phyloP scores from a whole-genome alignment of 2,329 filamentous ascomycete species.

The Cryoendolithus antarcticus region DNA sequence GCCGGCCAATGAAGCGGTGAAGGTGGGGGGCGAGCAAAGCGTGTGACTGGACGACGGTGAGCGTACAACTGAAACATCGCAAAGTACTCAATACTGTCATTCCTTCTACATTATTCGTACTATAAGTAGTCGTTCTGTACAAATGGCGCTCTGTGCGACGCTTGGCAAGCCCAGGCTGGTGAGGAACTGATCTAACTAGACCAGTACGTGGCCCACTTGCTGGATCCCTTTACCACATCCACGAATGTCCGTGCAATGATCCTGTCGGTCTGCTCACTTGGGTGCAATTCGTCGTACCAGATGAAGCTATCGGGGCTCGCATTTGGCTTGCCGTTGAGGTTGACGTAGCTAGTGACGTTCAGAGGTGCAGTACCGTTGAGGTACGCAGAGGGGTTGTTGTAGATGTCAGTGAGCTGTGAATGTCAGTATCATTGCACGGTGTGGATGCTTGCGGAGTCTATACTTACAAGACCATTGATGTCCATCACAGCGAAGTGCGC shows the following conservation, averaged over 20 bases:
- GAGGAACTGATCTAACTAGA: conserved; percentile 6
- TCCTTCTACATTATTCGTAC: background rate
- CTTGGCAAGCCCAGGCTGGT: too few relatives aligned
- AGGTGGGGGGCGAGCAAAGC: background rate
- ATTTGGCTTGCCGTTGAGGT: conserved; percentile 28
- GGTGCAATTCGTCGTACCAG: conserved; percentile 67
- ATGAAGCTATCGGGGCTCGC: conserved; percentile 47
- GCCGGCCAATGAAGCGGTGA: background rate
- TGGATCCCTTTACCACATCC: conserved; percentile 39
- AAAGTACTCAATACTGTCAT: background rate
- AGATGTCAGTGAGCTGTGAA: conserved; percentile 48
- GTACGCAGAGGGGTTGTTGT: conserved; percentile 47
- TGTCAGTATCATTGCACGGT: background rate
- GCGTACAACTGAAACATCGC: background rate
- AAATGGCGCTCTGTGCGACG: too few relatives aligned
- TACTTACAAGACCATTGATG: conserved; percentile 45
- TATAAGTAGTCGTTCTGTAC: too few relatives aligned
- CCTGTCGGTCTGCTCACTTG: conserved; percentile 50
- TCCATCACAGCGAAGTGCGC: conserved; percentile 56
- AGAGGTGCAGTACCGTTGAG: conserved; percentile 49
- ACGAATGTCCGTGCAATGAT: conserved; percentile 46
- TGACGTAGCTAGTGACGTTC: conserved; percentile 48
- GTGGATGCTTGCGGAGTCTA: background rate
- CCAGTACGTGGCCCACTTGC: conserved; percentile 35
- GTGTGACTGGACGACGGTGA: background rate